Conservation (phyloP, 805 yeast species). For the Spathaspora passalidarum region DNA sequence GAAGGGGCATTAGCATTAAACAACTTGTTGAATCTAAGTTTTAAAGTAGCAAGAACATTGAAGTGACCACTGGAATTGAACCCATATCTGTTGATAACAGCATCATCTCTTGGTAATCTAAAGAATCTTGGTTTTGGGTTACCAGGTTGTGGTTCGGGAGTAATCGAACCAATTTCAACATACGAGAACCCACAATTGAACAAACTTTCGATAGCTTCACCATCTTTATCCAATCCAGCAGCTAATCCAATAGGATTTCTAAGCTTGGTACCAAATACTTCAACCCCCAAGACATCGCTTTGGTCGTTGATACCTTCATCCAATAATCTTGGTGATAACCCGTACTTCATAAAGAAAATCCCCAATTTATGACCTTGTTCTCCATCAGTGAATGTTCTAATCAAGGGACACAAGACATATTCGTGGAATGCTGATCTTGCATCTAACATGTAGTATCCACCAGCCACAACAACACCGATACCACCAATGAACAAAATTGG, state of each 20-base stretch:
- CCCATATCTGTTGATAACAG: constrained; percentile 92
- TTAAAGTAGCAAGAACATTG: constrained; percentile 64
- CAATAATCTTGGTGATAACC: constrained; percentile 60
- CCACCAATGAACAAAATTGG: constrained; percentile 14
- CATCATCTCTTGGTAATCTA: constrained; percentile 78
- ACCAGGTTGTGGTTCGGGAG: constrained; percentile 92
- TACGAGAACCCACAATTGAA: constrained; percentile 79
- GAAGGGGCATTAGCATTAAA: constrained; percentile 18
- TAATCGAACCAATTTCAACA: constrained; percentile 90
- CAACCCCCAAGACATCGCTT: constrained; percentile 45
- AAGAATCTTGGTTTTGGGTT: constrained; percentile 92
- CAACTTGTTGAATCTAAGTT: constrained; percentile 54
- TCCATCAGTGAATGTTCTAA: constrained; percentile 71
- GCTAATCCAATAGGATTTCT: constrained; percentile 87
- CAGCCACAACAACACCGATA: constrained; percentile 26
- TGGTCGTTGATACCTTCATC: constrained; percentile 47
- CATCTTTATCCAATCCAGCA: constrained; percentile 94
- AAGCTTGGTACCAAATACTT: constrained; percentile 64
- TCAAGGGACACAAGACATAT: constrained; percentile 72
- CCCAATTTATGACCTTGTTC: constrained; percentile 84
- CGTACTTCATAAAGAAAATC: constrained; percentile 63
- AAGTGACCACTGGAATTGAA: constrained; percentile 90
- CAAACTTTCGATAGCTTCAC: constrained; percentile 82
- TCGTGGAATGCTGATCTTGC: constrained; percentile 83
- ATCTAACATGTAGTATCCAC: constrained; percentile 61